A percentile compares a stretch with the other conserved stretches of the same genome.
These are phyloP conservation scores for Mallotus nudiflorus DNA, from an alignment of 345 rosid species.

Conservation along the genomic window DNA sequence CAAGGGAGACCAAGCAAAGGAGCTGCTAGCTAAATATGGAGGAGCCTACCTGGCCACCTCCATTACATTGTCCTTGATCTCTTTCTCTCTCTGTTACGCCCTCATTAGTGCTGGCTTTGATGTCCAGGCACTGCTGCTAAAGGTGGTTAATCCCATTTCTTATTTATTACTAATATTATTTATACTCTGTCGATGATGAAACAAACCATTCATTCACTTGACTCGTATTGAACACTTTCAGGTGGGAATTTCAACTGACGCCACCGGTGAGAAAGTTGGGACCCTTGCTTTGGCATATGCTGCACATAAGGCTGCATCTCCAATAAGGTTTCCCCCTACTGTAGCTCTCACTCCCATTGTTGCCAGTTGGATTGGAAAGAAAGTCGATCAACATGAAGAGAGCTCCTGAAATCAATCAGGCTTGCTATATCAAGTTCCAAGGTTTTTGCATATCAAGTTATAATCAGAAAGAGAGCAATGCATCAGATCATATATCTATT, in stretches of 20 bases:
- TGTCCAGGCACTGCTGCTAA: slow-evolving; percentile 69
- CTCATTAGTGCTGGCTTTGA: slow-evolving; percentile 72
- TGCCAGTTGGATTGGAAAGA: slow-evolving; percentile 88
- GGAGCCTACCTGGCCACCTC: slow-evolving; percentile 97
- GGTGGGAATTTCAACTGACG: slow-evolving; percentile 77
- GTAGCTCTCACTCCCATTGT: slow-evolving; percentile 92
- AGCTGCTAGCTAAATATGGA: slow-evolving; percentile 71
- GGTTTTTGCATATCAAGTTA: too few species aligned
- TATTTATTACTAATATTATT: too few species aligned
- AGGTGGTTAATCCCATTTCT: slow-evolving; percentile 36
- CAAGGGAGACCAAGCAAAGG: slow-evolving; percentile 76
- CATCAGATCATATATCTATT: not conserved
- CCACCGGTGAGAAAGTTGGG: slow-evolving; percentile 78
- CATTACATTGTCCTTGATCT: slow-evolving; percentile 79
- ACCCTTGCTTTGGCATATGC: slow-evolving; percentile 87
- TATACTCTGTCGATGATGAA: too few species aligned
- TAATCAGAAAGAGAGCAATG: too few species aligned
- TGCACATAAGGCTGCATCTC: slow-evolving; percentile 97
- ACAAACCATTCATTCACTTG: too few species aligned
- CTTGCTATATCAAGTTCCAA: too few species aligned
- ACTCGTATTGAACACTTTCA: slow-evolving; percentile 18
- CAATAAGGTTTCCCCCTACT: slow-evolving; percentile 85
- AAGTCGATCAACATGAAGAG: slow-evolving; percentile 53
- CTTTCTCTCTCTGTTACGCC: slow-evolving; percentile 71
- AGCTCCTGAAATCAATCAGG: not conserved